Conservation (phyloP, 2,329 filamentous ascomycete genomes). For the Penicillium polonicum region DNA sequence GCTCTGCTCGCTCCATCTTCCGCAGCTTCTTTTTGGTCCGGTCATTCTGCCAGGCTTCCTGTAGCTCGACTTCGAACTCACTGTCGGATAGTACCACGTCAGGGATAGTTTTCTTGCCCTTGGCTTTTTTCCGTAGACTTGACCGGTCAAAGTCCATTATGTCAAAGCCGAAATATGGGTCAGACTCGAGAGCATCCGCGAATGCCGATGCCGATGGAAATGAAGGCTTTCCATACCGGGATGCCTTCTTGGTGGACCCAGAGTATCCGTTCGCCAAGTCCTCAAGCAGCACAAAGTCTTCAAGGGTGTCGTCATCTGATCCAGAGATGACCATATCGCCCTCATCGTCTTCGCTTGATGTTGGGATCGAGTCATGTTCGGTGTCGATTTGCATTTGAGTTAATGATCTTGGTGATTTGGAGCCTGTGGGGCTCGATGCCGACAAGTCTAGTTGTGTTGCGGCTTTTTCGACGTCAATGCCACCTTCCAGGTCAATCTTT, state of each 20-base stretch:
- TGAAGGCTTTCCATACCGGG: constrained; percentile 16
- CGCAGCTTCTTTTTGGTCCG: constrained; percentile 68
- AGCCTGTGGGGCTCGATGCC: background rate
- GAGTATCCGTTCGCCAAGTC: constrained; percentile 25
- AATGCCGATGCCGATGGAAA: constrained; percentile 58
- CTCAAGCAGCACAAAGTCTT: constrained; percentile 49
- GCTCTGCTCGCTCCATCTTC: constrained; percentile 68
- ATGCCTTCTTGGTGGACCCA: constrained; percentile 54
- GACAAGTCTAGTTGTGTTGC: constrained; percentile 1
- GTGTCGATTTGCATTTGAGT: constrained; percentile 20
- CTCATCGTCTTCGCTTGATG: constrained; percentile 17
- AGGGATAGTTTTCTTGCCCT: constrained; percentile 58
- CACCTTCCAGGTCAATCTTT: constrained; percentile 3
- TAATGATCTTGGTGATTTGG: constrained; percentile 1
- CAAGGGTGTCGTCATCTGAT: constrained; percentile 27
- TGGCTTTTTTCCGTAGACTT: constrained; percentile 64
- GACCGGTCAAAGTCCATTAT: constrained; percentile 79
- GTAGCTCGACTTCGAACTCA: constrained; percentile 62
- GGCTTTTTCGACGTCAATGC: constrained; percentile 9
- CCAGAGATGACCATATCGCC: constrained; percentile 10
- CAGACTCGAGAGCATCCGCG: constrained; percentile 58
- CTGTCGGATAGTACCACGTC: constrained; percentile 62
- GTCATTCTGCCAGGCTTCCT: constrained; percentile 64
- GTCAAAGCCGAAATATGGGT: constrained; percentile 70
- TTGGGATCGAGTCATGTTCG: constrained; percentile 5